Evolutionary conservation across 1,284 basidiomycete species (phyloP), one percentile per base, ranked within the genome.

Genomic region (Moniliophthora roreri): DNA sequence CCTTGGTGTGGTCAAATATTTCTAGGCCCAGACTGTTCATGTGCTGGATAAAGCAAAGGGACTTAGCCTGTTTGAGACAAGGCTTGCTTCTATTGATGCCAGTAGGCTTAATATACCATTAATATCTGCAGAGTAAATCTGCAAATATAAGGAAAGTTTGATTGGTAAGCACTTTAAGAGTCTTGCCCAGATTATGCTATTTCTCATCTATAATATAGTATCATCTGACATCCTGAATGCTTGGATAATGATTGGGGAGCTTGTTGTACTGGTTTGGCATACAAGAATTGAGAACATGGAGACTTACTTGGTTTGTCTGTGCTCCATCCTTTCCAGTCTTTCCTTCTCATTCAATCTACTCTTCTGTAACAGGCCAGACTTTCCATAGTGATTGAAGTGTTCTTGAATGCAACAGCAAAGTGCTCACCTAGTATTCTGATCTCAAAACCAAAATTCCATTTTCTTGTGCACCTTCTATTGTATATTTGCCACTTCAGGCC

Each of bases 1-100:
- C 0, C 66, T 75, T 1, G 71, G 72, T 0, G 50, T 68, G 8
- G 56, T 66, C 8, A 75, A 74, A 46, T 73, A 75, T 54, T 50
- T 64, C 0, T 75, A 66, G 67, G 57, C 62, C 21, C 57, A 58
- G 24, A 54, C 39, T 24, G 35, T 54, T 18, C 35, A 18, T 13
- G 24, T 54, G 16, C 40, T 54, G 18, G 48, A 37, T 6, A 57
- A 57, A 37, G 39, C 36, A 11, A 49, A 54, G n/a, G 32, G 13
- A 15, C 45, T 47, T 24, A 20, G 18, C 9, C 26, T 50, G 15
- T 57, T 59, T 42, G 39, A 48, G 21, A 23, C 28, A 16, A 58
- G 62, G 0, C 54, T 66, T 1, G 53, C 60, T 11, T 53, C 57
- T 6, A 56, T 60, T 0, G 48, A 60, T 47, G 23, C 51, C 2